Percentiles rank a stretch among this genome's conserved stretches.
Evolutionary conservation across 441 rosid species (phyloP).

Genomic region (Sinapis alba): DNA sequence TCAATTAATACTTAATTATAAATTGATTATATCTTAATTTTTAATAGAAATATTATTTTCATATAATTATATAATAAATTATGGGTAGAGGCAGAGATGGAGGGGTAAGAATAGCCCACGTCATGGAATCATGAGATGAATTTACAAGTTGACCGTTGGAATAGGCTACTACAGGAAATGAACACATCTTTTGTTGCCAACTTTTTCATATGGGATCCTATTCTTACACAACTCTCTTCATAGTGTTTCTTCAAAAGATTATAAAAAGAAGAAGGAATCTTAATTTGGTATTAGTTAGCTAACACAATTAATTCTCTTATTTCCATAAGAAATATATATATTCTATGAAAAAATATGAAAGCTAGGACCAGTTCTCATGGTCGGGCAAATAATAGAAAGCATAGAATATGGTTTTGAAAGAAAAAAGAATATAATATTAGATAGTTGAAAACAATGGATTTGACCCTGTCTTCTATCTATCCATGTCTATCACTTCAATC

Average conservation of each 20-base stretch:
- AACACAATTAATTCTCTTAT: not conserved
- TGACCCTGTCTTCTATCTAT: not conserved
- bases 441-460: conserved; percentile 4
- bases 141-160: too few relatives aligned
- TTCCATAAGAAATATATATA: not conserved
- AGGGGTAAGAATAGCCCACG: too few relatives aligned
- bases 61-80: too few relatives aligned
- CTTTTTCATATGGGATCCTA: conserved; percentile 37
- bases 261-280: not conserved
- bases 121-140: too few relatives aligned
- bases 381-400: conserved; percentile 21
- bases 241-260: not conserved
- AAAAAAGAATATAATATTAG: not conserved
- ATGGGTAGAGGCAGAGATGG: too few relatives aligned
- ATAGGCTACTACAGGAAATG: not conserved
- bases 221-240: conserved; percentile 39
- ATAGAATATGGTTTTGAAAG: conserved; percentile 14
- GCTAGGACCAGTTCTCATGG: conserved; percentile 33
- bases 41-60: too few relatives aligned
- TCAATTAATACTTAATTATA: too few relatives aligned
- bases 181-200: conserved; percentile 23
- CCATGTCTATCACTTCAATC: conserved; percentile 13
- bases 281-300: conserved; percentile 13
- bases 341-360: not conserved
- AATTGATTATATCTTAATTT: too few relatives aligned